Evolutionary conservation across 306 rosid species (phyloP).

Genomic region (Sicyos edulis): DNA sequence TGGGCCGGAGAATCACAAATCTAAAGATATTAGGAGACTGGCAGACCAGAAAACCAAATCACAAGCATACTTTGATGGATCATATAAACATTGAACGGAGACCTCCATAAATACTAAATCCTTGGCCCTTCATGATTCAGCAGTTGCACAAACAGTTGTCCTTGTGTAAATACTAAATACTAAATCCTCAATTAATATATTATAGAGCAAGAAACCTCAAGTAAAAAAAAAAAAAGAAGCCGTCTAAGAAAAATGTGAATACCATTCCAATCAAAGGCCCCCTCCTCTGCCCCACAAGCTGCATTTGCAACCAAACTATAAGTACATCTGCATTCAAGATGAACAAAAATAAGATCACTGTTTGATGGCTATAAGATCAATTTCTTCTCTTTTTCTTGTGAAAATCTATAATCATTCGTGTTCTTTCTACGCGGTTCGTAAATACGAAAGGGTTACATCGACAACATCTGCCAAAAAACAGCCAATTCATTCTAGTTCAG

Average conservation of each 20-base stretch:
- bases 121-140: conserved; percentile 74
- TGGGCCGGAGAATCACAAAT: no score
- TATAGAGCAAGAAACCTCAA: conserved; percentile 7
- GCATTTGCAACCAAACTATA: conserved; percentile 97
- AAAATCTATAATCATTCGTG: neutral
- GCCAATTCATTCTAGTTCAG: neutral
- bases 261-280: no score
- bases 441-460: neutral
- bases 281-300: no score
- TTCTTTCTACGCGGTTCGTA: neutral
- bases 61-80: conserved; percentile 82
- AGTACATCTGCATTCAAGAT: conserved; percentile 69
- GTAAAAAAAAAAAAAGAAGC: neutral
- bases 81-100: conserved; percentile 91
- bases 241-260: conserved; percentile 13
- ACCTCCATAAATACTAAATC: conserved; percentile 89
- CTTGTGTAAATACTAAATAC: conserved; percentile 32
- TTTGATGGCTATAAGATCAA: conserved; percentile 9
- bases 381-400: neutral
- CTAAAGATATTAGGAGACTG: no score
- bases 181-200: conserved; percentile 27
- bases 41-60: conserved; percentile 27
- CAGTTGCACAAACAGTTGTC: conserved; percentile 46
- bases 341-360: conserved; percentile 20
- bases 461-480: neutral